Evolutionary conservation across 768 basidiomycete genomes (phyloP).

Genomic region (Naganishia friedmannii): DNA sequence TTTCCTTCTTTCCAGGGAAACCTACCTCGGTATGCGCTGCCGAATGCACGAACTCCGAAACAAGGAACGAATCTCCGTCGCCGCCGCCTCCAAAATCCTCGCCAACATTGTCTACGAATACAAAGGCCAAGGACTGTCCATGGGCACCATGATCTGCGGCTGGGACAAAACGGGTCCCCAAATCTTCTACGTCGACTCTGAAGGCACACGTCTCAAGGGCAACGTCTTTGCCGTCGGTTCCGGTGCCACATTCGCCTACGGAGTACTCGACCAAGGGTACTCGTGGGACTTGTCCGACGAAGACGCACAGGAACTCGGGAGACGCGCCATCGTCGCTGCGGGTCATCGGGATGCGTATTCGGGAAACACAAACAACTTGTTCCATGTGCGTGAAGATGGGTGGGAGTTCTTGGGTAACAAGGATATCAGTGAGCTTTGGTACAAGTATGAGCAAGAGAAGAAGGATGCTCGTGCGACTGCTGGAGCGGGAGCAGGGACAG

Average conservation of each 20-base stretch:
- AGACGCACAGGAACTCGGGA: conserved; percentile 89
- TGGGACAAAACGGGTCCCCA: conserved; percentile 99
- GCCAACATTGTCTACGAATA: conserved; percentile 96
- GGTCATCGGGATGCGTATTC: conserved; percentile 66
- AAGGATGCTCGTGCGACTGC: conserved; percentile 36
- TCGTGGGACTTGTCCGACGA: conserved; percentile 87
- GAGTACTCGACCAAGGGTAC: conserved; percentile 80
- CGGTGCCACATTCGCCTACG: conserved; percentile 97
- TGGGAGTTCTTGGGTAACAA: conserved; percentile 97
- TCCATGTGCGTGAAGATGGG: conserved; percentile 88
- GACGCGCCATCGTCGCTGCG: conserved; percentile 92
- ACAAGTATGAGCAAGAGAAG: conserved; percentile 60
- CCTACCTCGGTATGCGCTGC: conserved; percentile 96
- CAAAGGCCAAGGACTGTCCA: conserved; percentile 98
- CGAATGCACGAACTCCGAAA: conserved; percentile 94
- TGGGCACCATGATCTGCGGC: conserved; percentile 99
- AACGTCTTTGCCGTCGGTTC: conserved; percentile 98
- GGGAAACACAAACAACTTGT: conserved; percentile 85
- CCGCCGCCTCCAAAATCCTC: conserved; percentile 96
- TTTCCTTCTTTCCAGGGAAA: conserved; percentile 69
- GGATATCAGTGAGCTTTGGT: conserved; percentile 84
- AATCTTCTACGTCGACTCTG: conserved; percentile 95
- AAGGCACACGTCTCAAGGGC: conserved; percentile 90
- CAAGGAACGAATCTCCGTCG: conserved; percentile 92
- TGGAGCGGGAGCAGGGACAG: not conserved